Base-by-base conservation (phyloP, 2,329 filamentous ascomycete genomes). In the Dendrostoma leiphaemia region DNA sequence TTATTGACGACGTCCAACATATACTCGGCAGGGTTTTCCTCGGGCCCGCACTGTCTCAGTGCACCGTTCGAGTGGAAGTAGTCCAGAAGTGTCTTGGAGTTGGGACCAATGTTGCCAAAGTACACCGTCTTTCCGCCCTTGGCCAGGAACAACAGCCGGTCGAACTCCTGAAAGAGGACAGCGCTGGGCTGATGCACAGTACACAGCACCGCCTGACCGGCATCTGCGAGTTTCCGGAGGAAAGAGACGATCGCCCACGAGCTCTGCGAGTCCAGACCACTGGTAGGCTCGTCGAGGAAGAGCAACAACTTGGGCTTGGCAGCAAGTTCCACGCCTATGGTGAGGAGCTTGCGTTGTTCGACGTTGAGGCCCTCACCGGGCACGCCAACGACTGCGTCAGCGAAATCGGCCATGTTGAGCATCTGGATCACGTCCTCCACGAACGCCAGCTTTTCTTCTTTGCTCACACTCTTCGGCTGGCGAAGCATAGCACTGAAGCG, bases 21-120 rank as follows among this genome's bases (percentile, higher is more conserved):
- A 72, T 83, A 91, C 69, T 91, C 88, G 1, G 88, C 88, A 0
- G 88, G 88, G 61, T 91, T 91, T 57, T 87, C 86, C 1, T 83
- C 77, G 2, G 77, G 68, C 8, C 74, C 76, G 54, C 87, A 88
- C 43, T 72, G 69, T 3, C 81, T n/a, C n/a, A n/a, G 74, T 1
- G 82, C 85, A 4, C 87, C 88, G 52, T 88, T 81, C 10, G 68
- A 63, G 63, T 86, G 81, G 55, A 92, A 91, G 67, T 88, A 88
- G 37, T 74, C 71, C 1, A 83, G 74, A 47, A 89, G 67, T 0
- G 72, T 82, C 3, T 71, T 70, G 0, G 83, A 85, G 59, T 84
- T 78, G 0, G 78, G 62, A 0, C 86, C 86, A 37, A 89, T 83
- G 2, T 86, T 75, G 7, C 85, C 86, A 66, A 88, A 88, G 63